phyloP scores from a whole-genome alignment of 306 rosid species.

The Casuarina cunninghamiana region DNA sequence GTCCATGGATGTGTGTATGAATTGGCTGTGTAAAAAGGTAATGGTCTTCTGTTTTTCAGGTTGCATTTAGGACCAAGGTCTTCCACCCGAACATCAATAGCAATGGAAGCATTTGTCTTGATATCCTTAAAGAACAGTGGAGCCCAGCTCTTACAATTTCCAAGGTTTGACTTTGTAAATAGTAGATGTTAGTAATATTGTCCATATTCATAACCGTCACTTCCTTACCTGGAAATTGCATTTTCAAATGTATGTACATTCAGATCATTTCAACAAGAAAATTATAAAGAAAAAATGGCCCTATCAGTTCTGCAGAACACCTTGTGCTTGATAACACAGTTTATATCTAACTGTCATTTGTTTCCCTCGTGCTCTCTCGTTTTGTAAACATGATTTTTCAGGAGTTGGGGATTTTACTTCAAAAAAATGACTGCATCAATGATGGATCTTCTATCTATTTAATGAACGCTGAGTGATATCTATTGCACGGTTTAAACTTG shows the following conservation, averaged over 20 bases:
- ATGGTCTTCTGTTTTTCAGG: conserved; percentile 23
- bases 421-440: neutral
- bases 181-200: neutral
- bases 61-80: conserved; percentile 81
- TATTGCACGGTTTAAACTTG: neutral
- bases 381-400: neutral
- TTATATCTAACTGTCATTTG: neutral
- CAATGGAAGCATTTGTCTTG: conserved; percentile 78
- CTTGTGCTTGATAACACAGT: neutral
- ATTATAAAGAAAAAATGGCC: neutral
- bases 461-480: neutral
- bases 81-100: conserved; percentile 74
- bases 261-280: neutral
- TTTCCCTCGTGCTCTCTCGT: neutral
- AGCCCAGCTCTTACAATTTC: conserved; percentile 78
- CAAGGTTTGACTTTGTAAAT: conserved; percentile 37
- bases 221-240: neutral
- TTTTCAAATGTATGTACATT: neutral
- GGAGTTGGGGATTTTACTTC: neutral
- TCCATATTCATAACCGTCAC: neutral
- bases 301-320: neutral
- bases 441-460: neutral
- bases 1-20: neutral
- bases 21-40: conserved; percentile 7
- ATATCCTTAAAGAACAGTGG: conserved; percentile 76